These are phyloP conservation scores for Geranomyces michiganensis DNA, from an alignment of 192 early-diverging fungal species.

Conservation along the genomic window DNA sequence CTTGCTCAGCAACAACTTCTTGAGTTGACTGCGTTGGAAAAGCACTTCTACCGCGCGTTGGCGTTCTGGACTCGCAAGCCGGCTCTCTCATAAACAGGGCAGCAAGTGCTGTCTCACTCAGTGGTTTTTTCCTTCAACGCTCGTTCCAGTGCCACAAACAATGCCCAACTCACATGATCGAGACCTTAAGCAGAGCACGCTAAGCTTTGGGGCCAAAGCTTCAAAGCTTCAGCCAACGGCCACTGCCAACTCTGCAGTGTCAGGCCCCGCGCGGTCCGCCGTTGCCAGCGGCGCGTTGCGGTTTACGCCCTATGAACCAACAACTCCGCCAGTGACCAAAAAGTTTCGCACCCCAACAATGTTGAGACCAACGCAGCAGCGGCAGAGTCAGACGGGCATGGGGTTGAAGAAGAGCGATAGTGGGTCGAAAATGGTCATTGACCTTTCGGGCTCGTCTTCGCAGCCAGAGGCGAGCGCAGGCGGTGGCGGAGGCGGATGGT, in stretches of 20 bases:
- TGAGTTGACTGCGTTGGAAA: too few relatives aligned
- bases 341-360: background rate
- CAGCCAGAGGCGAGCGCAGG: background rate
- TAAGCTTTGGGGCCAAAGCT: background rate
- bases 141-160: too few relatives aligned
- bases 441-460: slow-evolving; percentile 5
- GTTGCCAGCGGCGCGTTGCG: background rate
- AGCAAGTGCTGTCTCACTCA: too few relatives aligned
- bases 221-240: background rate
- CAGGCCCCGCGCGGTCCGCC: background rate
- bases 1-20: too few relatives aligned
- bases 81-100: too few relatives aligned
- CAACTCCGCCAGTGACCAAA: background rate
- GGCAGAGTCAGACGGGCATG: background rate
- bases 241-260: background rate
- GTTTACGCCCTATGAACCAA: background rate
- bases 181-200: background rate
- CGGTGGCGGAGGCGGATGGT: background rate
- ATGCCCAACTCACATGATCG: slow-evolving; percentile 18
- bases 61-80: too few relatives aligned
- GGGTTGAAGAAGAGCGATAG: slow-evolving; percentile 25
- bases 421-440: slow-evolving; percentile 33
- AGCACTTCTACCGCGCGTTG: too few relatives aligned
- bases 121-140: too few relatives aligned
- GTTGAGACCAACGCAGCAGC: background rate